Evolutionary conservation across 2,329 filamentous ascomycete genomes (phyloP), one percentile per base, ranked within the genome.

Genomic region (Cordyceps militaris): DNA sequence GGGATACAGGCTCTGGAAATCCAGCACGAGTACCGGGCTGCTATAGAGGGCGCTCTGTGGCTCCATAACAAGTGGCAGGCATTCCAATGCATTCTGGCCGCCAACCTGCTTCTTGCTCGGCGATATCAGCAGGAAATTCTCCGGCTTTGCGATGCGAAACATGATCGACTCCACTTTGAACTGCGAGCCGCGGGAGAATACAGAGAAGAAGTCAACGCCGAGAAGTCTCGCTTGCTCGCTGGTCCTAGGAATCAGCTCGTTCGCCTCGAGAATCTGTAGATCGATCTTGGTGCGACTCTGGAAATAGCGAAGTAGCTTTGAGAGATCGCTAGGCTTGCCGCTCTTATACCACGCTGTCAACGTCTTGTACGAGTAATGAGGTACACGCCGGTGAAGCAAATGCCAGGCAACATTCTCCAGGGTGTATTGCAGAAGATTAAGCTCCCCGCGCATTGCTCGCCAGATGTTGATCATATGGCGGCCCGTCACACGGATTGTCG

Each of bases 131-230:
- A 97, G 77, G 65, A 94, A 95, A 65, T 94, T 96, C 70, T 99
- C 94, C 0, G 94, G 92, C 69, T 99, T 99, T 44, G 94, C 93
- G 64, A 99, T 97, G 44, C 94, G 85, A 67, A 97, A 97, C 94
- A 99, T 97, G 65, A 97, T 86, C 1, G 93, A 97, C 73, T 99
- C 94, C 42, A 99, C 94, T 70, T 99, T 99, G 80, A 95, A 97
- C 68, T 99, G 94, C 0, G 92, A 97, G 16, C 94, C 94, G 56
- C 94, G 83, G 6, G 89, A 93, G 67, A 97, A 94, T 56, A 99
- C 94, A 0, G 92, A 96, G 70, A 93, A 96, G 74, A 99, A 99
- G 72, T 99, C 94, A 0, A 97, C 88, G 0, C 94, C 94, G 3
- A 99, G 79, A 11, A 99, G 77, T 11, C 94, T 86, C 9, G 94